Evolutionary conservation across 169 alveolate species (phyloP).

Genomic region (Babesia ovis): DNA sequence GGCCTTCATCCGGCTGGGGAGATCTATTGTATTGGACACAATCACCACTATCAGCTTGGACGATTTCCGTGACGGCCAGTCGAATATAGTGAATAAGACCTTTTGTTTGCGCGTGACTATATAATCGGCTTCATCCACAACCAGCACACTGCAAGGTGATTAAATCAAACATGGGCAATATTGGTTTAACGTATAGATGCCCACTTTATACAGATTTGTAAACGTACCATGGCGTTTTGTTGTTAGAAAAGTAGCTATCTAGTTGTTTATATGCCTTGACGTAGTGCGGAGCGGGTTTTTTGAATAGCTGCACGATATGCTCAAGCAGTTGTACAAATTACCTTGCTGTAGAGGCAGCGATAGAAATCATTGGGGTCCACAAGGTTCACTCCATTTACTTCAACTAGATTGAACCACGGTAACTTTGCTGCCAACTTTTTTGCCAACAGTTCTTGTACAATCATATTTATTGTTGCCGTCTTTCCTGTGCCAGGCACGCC

Average conservation of each 20-base stretch:
- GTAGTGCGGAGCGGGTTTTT: conserved; percentile 17
- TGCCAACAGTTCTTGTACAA: conserved; percentile 36
- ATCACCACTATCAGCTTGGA: conserved; percentile 80
- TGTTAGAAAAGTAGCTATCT: conserved; percentile 44
- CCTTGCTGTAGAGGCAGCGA: conserved; percentile 66
- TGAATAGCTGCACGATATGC: conserved; percentile 9
- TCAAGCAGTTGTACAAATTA: conserved; percentile 7
- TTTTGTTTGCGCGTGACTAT: conserved; percentile 76
- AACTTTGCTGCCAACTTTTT: conserved; percentile 46
- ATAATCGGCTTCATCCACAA: conserved; percentile 79
- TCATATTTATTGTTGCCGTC: conserved; percentile 80
- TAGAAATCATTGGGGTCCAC: conserved; percentile 76
- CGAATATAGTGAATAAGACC: conserved; percentile 84
- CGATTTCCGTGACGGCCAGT: conserved; percentile 81
- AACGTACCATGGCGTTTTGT: conserved; percentile 60
- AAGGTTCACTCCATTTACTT: conserved; percentile 76
- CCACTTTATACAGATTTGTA: not conserved
- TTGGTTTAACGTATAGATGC: not conserved
- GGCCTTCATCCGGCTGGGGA: conserved; percentile 78
- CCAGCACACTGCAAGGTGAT: conserved; percentile 40
- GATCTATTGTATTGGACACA: conserved; percentile 85
- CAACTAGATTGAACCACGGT: conserved; percentile 75
- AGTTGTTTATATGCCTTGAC: conserved; percentile 30
- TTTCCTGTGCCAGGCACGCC: conserved; percentile 87
- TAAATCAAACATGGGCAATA: not conserved